phyloP scores from a whole-genome alignment of 2,329 filamentous ascomycete genomes.

The Fusarium agapanthi region DNA sequence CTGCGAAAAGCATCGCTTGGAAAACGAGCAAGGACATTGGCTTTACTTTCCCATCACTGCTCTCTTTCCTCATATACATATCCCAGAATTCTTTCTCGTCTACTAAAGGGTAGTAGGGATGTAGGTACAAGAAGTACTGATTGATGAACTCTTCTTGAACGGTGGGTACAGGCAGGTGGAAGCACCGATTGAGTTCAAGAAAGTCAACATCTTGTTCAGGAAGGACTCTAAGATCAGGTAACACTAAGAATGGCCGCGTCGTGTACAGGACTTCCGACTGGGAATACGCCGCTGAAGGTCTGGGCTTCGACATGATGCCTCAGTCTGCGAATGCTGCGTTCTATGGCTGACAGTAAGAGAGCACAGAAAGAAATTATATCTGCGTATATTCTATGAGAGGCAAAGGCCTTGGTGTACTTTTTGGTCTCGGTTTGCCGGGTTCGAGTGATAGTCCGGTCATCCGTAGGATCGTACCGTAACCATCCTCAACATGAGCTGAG shows the following conservation, averaged over 20 bases:
- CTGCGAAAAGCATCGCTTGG: constrained; percentile 28
- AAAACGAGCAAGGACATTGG: constrained; percentile 18
- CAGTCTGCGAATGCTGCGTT: background rate
- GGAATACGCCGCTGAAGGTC: background rate
- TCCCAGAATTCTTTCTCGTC: constrained; percentile 28
- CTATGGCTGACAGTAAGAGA: background rate
- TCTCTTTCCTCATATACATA: constrained; percentile 8
- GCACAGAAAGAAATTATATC: background rate
- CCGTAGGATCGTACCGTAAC: background rate
- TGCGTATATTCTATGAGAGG: rapidly evolving
- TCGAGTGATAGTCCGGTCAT: background rate
- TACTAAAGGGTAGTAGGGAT: constrained; percentile 24
- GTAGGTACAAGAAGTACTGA: constrained; percentile 23
- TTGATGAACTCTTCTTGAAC: constrained; percentile 15
- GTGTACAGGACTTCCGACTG: constrained; percentile 3
- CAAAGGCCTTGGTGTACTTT: background rate
- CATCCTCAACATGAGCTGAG: background rate
- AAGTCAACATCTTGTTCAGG: constrained; percentile 5
- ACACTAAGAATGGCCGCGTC: background rate
- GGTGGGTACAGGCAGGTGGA: background rate
- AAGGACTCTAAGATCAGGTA: background rate
- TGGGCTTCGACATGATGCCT: background rate
- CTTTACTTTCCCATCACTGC: background rate
- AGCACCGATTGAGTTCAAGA: background rate
- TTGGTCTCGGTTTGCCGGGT: background rate